These are phyloP conservation scores for Porphyrellus cyaneotinctus DNA, from an alignment of 768 basidiomycete species.

Conservation along the genomic window DNA sequence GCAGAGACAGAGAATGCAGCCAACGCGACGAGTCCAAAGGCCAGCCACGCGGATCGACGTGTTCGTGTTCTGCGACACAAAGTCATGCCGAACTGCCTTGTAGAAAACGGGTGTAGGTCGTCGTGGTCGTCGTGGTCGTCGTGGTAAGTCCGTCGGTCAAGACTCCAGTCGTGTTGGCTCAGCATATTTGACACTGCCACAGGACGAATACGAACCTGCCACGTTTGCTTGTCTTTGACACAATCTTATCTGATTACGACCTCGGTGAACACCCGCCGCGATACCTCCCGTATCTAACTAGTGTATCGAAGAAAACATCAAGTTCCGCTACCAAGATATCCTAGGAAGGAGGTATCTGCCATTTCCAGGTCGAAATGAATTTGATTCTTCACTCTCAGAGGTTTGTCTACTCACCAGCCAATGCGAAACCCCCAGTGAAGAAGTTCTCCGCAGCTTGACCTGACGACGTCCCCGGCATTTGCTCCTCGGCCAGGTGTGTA, in stretches of 20 bases:
- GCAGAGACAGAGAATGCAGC: slow-evolving; percentile 44
- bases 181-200: slow-evolving; percentile 15
- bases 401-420: no score
- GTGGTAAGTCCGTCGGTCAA: background rate
- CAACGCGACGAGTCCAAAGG: slow-evolving; percentile 55
- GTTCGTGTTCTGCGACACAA: slow-evolving; percentile 19
- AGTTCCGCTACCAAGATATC: no score
- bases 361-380: no score
- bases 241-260: slow-evolving; percentile 8
- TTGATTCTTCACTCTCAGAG: no score
- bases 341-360: no score
- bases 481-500: no score
- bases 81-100: slow-evolving; percentile 13
- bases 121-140: background rate
- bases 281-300: no score
- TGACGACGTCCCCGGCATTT: no score
- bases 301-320: no score
- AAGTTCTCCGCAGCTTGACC: no score
- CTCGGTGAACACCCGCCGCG: no score
- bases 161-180: background rate
- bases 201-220: background rate
- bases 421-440: no score
- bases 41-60: slow-evolving; percentile 54
- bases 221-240: slow-evolving; percentile 10
- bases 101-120: background rate